These are phyloP conservation scores for Diplodia seriata DNA, from an alignment of 2,329 filamentous ascomycete genomes.

Conservation along the genomic window DNA sequence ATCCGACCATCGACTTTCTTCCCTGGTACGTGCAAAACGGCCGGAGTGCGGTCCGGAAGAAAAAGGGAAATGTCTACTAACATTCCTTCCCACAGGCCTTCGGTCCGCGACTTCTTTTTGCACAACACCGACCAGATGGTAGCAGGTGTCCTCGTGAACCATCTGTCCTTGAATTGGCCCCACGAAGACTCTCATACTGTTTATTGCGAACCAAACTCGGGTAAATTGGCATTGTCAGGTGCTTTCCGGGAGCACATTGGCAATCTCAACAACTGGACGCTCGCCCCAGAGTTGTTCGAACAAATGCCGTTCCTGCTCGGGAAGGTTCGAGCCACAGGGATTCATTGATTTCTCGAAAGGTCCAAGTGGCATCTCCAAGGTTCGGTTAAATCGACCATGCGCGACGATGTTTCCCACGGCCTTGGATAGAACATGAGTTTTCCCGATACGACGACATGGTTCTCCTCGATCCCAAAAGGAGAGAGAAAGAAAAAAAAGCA, in stretches of 20 bases:
- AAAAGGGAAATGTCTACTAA: slow-evolving; percentile 11
- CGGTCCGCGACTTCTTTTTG: slow-evolving; percentile 30
- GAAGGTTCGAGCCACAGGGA: slow-evolving; percentile 20
- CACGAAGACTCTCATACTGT: slow-evolving; percentile 29
- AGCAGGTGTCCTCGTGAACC: slow-evolving; percentile 18
- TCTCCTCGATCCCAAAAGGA: neutral
- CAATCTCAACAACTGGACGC: slow-evolving; percentile 42
- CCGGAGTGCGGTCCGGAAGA: neutral
- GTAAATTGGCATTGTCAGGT: slow-evolving; percentile 17
- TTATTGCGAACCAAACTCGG: slow-evolving; percentile 26
- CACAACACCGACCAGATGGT: slow-evolving; percentile 32
- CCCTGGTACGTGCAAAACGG: slow-evolving; percentile 17
- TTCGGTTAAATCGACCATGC: neutral
- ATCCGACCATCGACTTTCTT: slow-evolving; percentile 30
- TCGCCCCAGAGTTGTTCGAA: slow-evolving; percentile 36
- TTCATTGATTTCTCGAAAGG: slow-evolving; percentile 6
- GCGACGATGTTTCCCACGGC: neutral
- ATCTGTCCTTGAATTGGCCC: slow-evolving; percentile 27
- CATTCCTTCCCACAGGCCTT: slow-evolving; percentile 17
- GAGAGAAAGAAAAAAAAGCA: neutral
- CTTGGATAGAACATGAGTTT: neutral
- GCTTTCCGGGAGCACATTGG: slow-evolving; percentile 40
- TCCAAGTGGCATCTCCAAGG: neutral
- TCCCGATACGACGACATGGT: neutral
- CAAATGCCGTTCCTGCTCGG: slow-evolving; percentile 36